These are phyloP conservation scores for Magnusiomyces clavatus DNA, from an alignment of 1,139 yeast species.

Conservation along the genomic window DNA sequence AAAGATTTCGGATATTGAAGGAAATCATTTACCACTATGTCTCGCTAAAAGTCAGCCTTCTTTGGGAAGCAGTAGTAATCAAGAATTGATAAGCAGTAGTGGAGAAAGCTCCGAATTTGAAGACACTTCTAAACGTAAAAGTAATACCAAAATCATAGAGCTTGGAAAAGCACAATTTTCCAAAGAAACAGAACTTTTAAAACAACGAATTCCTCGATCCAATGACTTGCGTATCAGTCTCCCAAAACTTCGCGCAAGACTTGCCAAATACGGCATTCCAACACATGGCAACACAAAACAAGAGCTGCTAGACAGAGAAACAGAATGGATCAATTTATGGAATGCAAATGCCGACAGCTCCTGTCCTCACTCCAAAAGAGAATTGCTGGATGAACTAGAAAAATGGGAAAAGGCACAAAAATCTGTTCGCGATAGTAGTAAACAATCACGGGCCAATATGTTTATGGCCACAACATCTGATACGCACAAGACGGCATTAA, in stretches of 20 bases:
- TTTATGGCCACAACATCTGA: too few species aligned
- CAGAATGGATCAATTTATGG: slow-evolving; percentile 71
- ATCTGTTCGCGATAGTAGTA: too few species aligned
- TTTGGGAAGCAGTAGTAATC: not conserved
- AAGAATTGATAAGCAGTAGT: not conserved
- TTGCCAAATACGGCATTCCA: slow-evolving; percentile 49
- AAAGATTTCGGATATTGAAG: slow-evolving; percentile 52
- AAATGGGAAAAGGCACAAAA: slow-evolving; percentile 54
- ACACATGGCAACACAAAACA: slow-evolving; percentile 49
- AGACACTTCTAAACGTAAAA: too few species aligned
- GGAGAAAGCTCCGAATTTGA: too few species aligned
- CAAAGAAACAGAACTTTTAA: too few species aligned
- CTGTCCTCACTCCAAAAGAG: slow-evolving; percentile 51
- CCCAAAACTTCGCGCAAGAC: slow-evolving; percentile 40
- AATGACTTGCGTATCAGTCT: slow-evolving; percentile 46
- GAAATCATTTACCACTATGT: slow-evolving; percentile 37
- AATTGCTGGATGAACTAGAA: slow-evolving; percentile 46
- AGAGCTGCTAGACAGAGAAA: slow-evolving; percentile 62
- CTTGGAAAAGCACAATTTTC: not conserved
- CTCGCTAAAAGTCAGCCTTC: too few species aligned
- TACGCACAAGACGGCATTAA: too few species aligned
- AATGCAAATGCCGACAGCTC: slow-evolving; percentile 80
- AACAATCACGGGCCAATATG: too few species aligned
- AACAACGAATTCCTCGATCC: slow-evolving; percentile 36
- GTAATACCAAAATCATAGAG: too few species aligned